Evolutionary conservation across 2,329 filamentous ascomycete genomes (phyloP).

Genomic region (Sporothrix variecibatus): DNA sequence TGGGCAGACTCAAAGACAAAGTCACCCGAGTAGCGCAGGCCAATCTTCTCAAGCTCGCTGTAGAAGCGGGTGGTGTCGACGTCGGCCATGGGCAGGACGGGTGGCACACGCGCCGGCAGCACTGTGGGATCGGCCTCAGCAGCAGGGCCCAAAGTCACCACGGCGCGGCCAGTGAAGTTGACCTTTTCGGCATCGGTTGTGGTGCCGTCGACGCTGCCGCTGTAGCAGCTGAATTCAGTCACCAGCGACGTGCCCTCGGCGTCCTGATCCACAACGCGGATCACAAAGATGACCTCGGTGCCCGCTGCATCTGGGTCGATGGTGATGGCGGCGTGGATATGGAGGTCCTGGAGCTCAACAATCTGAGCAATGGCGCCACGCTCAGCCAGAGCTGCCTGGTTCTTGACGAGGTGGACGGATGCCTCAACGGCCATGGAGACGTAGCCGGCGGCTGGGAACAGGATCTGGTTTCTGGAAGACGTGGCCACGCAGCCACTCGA

Average conservation of each 20-base stretch:
- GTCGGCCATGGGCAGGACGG: constrained; percentile 23
- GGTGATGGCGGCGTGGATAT: constrained; percentile 27
- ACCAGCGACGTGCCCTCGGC: background rate
- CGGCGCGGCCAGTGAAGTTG: constrained; percentile 26
- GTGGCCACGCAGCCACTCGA: constrained; percentile 54
- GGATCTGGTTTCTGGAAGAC: constrained; percentile 49
- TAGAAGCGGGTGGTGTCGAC: constrained; percentile 27
- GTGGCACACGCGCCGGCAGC: constrained; percentile 23
- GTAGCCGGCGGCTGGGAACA: constrained; percentile 49
- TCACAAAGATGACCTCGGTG: constrained; percentile 27
- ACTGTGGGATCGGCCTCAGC: background rate
- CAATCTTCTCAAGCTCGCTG: constrained; percentile 26
- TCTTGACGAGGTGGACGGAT: constrained; percentile 33
- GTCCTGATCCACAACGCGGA: constrained; percentile 14
- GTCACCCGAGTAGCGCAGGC: constrained; percentile 27
- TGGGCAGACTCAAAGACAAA: constrained; percentile 25
- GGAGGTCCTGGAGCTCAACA: constrained; percentile 28
- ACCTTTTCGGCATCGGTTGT: constrained; percentile 25
- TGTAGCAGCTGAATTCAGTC: constrained; percentile 27
- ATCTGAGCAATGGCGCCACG: constrained; percentile 13
- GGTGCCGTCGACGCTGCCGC: constrained; percentile 26
- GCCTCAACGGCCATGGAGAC: constrained; percentile 45
- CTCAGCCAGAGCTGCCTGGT: background rate
- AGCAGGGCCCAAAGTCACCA: constrained; percentile 16
- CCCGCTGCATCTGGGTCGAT: constrained; percentile 26